Base-by-base conservation (phyloP, 345 rosid species). In the Sonneratia alba region DNA sequence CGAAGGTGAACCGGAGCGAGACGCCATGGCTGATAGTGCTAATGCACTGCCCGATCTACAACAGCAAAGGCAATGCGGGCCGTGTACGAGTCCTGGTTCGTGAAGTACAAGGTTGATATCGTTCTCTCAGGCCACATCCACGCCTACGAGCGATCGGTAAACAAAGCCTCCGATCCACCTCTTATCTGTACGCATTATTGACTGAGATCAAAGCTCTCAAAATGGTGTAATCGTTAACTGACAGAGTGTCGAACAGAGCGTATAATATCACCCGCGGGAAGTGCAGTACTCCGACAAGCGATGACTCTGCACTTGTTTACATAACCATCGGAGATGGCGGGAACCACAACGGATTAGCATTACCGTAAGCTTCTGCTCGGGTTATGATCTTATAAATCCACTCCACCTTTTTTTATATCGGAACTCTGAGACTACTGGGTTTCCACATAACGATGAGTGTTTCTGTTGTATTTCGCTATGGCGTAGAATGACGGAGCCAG, bases 91-190 rank as follows among this genome's bases (percentile, higher is more conserved):
- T 62, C 78, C 71, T 90, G 96, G 97, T 89, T 92, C 64, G 73
- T 87, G 34, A 74, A 45, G 36, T 36, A 84, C 77, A 88, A 75
- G 87, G 97, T 92, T 65, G 97, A 95, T 76, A 73, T 92, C 11
- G 71, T 92, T 69, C 89, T 92, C 83, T 96, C 97, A 71, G 97
- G 97, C 34, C 99, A 92, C 74, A 97, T 90, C 79, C 97, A 92
- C 78, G 99, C 99, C 53, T 95, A 92, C 70, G 99, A 95, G 79
- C 86, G 97, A 95, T 92, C 96, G 63, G 97, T 92, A 49, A 49
- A 13, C 56, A 49, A 13, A 18, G 56, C 85, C 64, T 76, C 15
- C 10, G 45, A 42, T 42, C 1, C 45, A 5, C 45, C 45, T 42
- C 3, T 42, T 9, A 5, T 42, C 45, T 42, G 45, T 42, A 9